Evolutionary conservation across 352 stramenopile species (phyloP).

Genomic region (Pythium dissimile): DNA sequence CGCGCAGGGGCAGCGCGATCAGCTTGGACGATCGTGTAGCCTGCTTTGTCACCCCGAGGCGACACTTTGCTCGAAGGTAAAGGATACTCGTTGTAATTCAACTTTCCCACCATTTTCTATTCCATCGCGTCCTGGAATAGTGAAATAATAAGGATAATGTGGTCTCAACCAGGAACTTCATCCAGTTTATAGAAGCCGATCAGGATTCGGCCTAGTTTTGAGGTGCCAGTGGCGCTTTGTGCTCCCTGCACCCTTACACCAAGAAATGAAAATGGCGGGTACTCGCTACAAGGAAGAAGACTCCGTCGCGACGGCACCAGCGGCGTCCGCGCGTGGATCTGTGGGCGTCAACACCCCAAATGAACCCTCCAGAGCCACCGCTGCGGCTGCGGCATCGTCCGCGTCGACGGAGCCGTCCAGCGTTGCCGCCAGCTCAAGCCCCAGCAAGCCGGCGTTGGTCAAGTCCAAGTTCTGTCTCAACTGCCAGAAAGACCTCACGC

Average conservation of each 20-base stretch:
- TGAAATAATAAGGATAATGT: background rate
- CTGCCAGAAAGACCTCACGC: constrained; percentile 81
- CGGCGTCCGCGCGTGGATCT: background rate
- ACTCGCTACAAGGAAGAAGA: background rate
- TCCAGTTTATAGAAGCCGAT: background rate
- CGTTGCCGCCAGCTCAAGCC: background rate
- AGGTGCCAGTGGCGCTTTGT: background rate
- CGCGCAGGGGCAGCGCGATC: no score
- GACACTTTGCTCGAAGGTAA: no score
- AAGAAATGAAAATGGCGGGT: constrained; percentile 16
- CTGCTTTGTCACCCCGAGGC: no score
- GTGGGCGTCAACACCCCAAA: background rate
- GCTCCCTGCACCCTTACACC: no score
- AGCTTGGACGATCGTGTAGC: no score
- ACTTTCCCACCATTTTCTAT: no score
- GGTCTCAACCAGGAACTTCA: background rate
- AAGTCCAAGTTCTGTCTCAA: constrained; percentile 84
- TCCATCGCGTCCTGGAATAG: background rate
- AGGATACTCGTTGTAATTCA: no score
- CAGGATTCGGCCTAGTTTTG: constrained; percentile 12
- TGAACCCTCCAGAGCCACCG: background rate
- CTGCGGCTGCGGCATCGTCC: background rate
- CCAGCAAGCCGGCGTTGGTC: constrained; percentile 19
- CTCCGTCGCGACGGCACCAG: background rate
- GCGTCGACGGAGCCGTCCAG: background rate